These are phyloP conservation scores for Rosa chinensis DNA, from an alignment of 306 rosid genomes.

Conservation along the genomic window DNA sequence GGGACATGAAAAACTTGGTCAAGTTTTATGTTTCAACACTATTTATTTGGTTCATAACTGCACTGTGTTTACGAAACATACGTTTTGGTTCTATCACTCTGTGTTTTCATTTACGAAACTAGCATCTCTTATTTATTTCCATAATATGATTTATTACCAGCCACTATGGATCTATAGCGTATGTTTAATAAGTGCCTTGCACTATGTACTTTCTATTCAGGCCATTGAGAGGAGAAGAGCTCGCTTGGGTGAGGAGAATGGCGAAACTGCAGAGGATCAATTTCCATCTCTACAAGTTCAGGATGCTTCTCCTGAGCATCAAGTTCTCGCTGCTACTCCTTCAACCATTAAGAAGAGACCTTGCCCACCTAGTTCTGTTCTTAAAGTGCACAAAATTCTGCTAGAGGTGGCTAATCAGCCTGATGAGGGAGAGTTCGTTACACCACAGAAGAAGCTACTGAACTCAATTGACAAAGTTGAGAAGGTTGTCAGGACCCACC, in stretches of 20 bases:
- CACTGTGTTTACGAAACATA: background rate
- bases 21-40: too few species aligned
- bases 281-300: slow-evolving; percentile 12
- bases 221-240: slow-evolving; percentile 78
- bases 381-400: slow-evolving; percentile 42
- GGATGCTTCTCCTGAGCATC: slow-evolving; percentile 37
- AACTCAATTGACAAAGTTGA: slow-evolving; percentile 65
- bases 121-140: background rate
- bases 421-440: slow-evolving; percentile 43
- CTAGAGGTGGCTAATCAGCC: slow-evolving; percentile 38
- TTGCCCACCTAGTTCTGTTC: slow-evolving; percentile 20
- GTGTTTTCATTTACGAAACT: background rate
- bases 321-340: slow-evolving; percentile 32
- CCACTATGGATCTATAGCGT: background rate
- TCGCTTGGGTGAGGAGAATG: slow-evolving; percentile 43
- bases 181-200: too few species aligned
- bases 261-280: slow-evolving; percentile 33
- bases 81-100: background rate
- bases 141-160: background rate
- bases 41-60: background rate
- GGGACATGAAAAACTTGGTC: too few species aligned
- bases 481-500: too few species aligned
- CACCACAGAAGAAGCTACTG: slow-evolving; percentile 75
- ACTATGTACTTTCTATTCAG: slow-evolving; percentile 10
- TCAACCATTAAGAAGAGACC: slow-evolving; percentile 19